Evolutionary conservation across 805 yeast genomes (phyloP), one percentile per base, ranked within the genome.

Genomic region (Hanseniaspora thailandica): DNA sequence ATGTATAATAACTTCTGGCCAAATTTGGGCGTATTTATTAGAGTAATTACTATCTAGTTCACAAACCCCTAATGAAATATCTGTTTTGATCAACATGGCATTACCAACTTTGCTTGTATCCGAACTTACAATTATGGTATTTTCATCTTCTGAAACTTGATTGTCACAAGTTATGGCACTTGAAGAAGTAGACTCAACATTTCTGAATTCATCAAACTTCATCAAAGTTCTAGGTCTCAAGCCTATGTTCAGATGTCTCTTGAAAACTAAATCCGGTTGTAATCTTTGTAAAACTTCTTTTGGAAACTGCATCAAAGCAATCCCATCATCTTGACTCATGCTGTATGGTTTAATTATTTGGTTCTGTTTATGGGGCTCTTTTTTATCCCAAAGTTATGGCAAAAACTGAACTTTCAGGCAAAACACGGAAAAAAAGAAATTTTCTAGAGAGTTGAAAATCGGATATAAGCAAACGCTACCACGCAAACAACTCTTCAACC

Each of bases 241-340:
- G 0, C 93, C 90, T 19, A 79, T 69, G 19, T 82, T 75, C 15
- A 89, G 65, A 65, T 87, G 95, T 62, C 94, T 76, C 63, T 84
- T 84, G 43, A 89, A 71, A 5, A 90, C 84, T 13, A 85, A 64
- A 54, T 86, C 95, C 1, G 97, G 96, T 1, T 94, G 86, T 35
- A 89, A 76, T 50, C 93, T 71, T 1, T 93, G 88, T 41, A 89
- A 70, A 10, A 87, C 86, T 25, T 81, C 84, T 0, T 96, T 90
- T 1, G 93, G 82, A 64, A 88, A 87, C 4, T 77, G 69, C 34
- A 84, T 72, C 13, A 82, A 75, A 41, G 70, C 62, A 10, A 67
- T 47, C 8, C 62, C 67, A 34, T 63, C 56, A 23, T 59, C 58
- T 1, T 61, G 62, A 15, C 39, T 39, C 48, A 50, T 43, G 17